Conservation (phyloP, 306 rosid genomes). For the Gastrolobium villosum region DNA sequence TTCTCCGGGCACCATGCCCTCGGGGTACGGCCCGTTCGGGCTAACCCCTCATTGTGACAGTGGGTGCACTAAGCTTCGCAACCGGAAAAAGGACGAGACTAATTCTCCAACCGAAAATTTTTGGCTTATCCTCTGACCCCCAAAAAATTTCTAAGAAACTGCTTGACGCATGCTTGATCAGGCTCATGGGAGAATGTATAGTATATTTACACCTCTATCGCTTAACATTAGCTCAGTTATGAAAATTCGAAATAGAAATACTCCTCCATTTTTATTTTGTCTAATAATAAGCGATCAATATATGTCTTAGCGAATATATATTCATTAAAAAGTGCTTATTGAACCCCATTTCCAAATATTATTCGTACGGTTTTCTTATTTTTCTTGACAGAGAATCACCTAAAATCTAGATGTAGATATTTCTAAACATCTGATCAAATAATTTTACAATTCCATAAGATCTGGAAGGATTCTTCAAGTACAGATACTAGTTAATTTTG, state of each 20-base stretch:
- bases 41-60: no score
- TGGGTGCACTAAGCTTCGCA: no score
- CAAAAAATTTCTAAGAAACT: no score
- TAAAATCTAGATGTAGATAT: conserved; percentile 25
- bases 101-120: no score
- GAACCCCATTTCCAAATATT: neutral
- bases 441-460: neutral
- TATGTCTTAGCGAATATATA: neutral
- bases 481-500: neutral
- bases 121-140: no score
- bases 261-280: neutral
- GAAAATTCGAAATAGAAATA: neutral
- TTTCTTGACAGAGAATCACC: neutral
- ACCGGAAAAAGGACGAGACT: no score
- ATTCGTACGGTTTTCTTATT: neutral
- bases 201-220: no score
- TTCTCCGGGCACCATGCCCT: no score
- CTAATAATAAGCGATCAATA: neutral
- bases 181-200: no score
- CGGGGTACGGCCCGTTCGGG: no score
- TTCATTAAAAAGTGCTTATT: neutral
- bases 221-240: no score
- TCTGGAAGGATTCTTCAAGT: conserved; percentile 21
- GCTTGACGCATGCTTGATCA: no score
- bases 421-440: neutral